Conservation (phyloP, 768 basidiomycete species). For the Trametes cinnabarina region DNA sequence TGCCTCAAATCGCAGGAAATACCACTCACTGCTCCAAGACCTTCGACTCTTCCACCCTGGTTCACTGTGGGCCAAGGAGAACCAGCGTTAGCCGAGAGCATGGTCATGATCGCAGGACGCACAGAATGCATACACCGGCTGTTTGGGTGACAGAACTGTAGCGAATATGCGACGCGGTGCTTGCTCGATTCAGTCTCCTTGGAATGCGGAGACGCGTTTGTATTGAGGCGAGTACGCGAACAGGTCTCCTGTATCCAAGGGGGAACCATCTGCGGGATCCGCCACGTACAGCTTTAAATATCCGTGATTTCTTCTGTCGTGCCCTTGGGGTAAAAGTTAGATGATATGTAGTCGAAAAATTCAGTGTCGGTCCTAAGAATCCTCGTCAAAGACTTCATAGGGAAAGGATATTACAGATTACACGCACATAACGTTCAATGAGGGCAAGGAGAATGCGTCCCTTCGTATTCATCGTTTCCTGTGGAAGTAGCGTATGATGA, state of each 20-base stretch:
- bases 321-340: background rate
- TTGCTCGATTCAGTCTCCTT: slow-evolving; percentile 25
- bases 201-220: slow-evolving; percentile 29
- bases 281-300: slow-evolving; percentile 14
- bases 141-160: background rate
- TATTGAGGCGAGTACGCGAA: slow-evolving; percentile 18
- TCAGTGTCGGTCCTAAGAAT: slow-evolving; percentile 8
- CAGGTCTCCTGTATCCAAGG: slow-evolving; percentile 21
- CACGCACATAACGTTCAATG: slow-evolving; percentile 13
- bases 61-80: background rate
- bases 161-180: slow-evolving; percentile 20
- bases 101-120: background rate
- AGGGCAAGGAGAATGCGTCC: slow-evolving; percentile 14
- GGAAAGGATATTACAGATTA: background rate
- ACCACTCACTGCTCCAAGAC: slow-evolving; percentile 5
- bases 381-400: no score
- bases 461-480: slow-evolving; percentile 23
- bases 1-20: no score
- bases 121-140: slow-evolving; percentile 11
- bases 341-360: background rate
- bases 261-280: slow-evolving; percentile 21
- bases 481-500: no score
- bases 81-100: no score
- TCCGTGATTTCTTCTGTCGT: background rate
- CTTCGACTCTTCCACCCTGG: background rate